Evolutionary conservation across 2,329 filamentous ascomycete species (phyloP), one percentile per base, ranked within the genome.

Genomic region (Neonectria coccinea): DNA sequence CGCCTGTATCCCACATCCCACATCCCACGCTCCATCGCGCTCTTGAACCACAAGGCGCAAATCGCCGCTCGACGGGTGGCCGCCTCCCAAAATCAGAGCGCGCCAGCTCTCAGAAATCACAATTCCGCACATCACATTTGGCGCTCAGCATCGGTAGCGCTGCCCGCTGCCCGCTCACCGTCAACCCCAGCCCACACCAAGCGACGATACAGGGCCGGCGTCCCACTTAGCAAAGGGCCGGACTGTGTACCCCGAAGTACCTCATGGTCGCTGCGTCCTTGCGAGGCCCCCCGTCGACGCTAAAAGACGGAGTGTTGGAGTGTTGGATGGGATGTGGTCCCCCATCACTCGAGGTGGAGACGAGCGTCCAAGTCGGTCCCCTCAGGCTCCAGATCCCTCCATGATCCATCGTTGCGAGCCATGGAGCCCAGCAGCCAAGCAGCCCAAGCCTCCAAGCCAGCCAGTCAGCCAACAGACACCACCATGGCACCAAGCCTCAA

Each of bases 241-340:
- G 63, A 45, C 56, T 54, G 53, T 64, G 72, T 72, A 74, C 69
- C 68, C 63, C 57, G 55, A 72, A 67, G 72, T 73, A 74, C 66
- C 65, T 70, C 51, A 47, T 51, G 45, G 64, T 56, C 55, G 39
- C 39, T 20, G n/a, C 39, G n/a, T 39, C 47, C 56, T 52, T 56
- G 29, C 47, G 55, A 67, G 62, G 66, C 64, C 66, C 70, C 61
- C 70, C 59, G 66, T 59, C 54, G 41, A 62, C 72, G 70, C 72
- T 73, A 74, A 70, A 74, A 70, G 66, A 66, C 55, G 55, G 63
- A 68, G 67, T 25, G 25, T 25, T 25, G 68, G 59, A 18, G 42
- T 58, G 60, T 44, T 47, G 48, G 53, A 56, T 61, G 56, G 64
- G 56, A 54, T 59, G n/a, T 39, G 44, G 41, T 65, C 68, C 65